Conservation (phyloP, 2,329 filamentous ascomycete species). For the Diplodia mutila region DNA sequence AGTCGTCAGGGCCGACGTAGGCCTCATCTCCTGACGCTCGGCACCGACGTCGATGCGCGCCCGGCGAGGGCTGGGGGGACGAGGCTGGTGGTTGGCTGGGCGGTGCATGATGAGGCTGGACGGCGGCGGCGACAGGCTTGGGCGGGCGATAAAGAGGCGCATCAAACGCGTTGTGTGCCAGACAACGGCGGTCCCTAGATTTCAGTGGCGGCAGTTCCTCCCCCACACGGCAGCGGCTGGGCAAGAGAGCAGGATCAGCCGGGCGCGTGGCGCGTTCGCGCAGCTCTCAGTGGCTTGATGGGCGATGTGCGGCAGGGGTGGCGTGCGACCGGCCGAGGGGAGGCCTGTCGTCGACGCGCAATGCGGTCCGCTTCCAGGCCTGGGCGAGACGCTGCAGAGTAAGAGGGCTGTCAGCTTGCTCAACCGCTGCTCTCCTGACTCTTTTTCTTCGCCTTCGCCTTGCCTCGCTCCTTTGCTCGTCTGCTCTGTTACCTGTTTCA, state of each 20-base stretch:
- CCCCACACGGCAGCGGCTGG: conserved; percentile 6
- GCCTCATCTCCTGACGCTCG: conserved; percentile 10
- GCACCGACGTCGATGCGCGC: conserved; percentile 3
- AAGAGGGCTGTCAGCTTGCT: neutral
- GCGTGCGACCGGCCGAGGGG: neutral
- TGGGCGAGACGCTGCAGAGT: conserved; percentile 1
- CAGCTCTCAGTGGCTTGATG: conserved; percentile 8
- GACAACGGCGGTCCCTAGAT: neutral
- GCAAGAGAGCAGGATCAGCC: conserved; percentile 5
- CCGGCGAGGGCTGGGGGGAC: neutral
- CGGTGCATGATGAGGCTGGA: neutral
- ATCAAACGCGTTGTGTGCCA: conserved; percentile 16
- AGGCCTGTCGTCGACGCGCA: conserved; percentile 12
- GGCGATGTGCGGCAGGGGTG: conserved; percentile 17
- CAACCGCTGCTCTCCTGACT: neutral
- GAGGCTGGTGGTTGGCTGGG: neutral
- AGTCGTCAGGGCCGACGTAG: conserved; percentile 15
- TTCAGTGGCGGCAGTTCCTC: neutral
- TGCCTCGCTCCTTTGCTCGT: neutral
- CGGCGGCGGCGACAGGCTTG: neutral
- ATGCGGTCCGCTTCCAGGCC: conserved; percentile 12
- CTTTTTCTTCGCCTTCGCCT: neutral
- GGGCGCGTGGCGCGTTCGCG: neutral
- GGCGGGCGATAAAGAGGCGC: neutral
- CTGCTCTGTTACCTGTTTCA: neutral